Conservation (phyloP, 805 yeast genomes). For the Kazachstania bromeliacearum region DNA sequence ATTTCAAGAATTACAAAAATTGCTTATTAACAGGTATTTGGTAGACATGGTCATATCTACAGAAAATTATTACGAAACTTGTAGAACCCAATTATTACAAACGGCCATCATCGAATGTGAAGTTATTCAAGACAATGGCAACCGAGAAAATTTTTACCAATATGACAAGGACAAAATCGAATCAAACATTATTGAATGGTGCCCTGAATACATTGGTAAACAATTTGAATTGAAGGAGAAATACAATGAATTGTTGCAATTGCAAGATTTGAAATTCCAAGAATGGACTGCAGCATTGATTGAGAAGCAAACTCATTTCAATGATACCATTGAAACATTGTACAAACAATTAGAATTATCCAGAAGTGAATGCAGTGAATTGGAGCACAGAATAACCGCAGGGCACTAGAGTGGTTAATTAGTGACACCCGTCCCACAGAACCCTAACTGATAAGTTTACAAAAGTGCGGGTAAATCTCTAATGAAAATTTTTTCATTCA, state of each 20-base stretch:
- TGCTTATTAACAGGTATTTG: neutral
- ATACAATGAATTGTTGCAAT: slow-evolving; percentile 35
- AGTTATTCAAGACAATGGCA: slow-evolving; percentile 10
- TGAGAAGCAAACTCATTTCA: slow-evolving; percentile 46
- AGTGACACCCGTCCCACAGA: neutral
- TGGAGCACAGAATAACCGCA: slow-evolving; percentile 13
- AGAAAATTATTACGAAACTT: slow-evolving; percentile 53
- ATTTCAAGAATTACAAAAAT: neutral
- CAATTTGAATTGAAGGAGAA: slow-evolving; percentile 36
- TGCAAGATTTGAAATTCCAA: slow-evolving; percentile 49
- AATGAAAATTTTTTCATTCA: neutral
- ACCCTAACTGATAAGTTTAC: neutral
- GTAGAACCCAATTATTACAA: slow-evolving; percentile 48
- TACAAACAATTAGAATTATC: slow-evolving; percentile 32
- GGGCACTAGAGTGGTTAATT: no score
- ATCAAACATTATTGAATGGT: slow-evolving; percentile 32
- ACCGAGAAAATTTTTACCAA: no score
- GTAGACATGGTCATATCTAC: neutral
- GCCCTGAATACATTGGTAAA: slow-evolving; percentile 38
- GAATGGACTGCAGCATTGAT: slow-evolving; percentile 52
- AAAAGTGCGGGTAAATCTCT: neutral
- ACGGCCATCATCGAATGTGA: slow-evolving; percentile 32
- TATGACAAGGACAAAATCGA: slow-evolving; percentile 32
- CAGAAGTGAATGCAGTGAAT: slow-evolving; percentile 26
- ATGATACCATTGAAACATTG: slow-evolving; percentile 41